Conservation (phyloP, 495 filamentous ascomycete species). For the Niebla homalea region DNA sequence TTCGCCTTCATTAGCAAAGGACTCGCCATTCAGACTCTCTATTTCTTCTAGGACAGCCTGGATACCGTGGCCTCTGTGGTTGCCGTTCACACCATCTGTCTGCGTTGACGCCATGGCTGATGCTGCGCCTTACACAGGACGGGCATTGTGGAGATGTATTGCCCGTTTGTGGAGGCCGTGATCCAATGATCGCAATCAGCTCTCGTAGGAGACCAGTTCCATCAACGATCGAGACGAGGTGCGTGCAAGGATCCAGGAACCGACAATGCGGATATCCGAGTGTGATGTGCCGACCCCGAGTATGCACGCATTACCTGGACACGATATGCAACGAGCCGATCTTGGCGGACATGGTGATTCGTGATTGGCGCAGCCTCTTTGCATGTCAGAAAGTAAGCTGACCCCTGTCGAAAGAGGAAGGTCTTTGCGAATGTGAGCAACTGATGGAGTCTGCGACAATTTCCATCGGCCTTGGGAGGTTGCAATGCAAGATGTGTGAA, state of each 20-base stretch:
- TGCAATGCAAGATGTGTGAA: not conserved
- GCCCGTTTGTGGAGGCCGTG: not conserved
- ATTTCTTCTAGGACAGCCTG: not conserved
- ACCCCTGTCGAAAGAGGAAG: not conserved
- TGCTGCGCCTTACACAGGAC: not conserved
- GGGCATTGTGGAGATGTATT: not conserved
- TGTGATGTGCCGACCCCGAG: constrained; percentile 1
- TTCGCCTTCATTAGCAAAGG: constrained; percentile 7
- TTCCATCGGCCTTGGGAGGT: not conserved
- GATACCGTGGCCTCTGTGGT: not conserved
- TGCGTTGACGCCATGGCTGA: not conserved
- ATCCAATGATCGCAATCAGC: not conserved
- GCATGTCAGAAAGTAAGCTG: not conserved
- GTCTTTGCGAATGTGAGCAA: constrained; percentile 1
- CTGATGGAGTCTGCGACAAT: no score
- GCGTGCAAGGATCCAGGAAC: not conserved
- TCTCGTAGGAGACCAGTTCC: not conserved
- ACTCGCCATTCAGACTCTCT: not conserved
- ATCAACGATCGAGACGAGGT: not conserved
- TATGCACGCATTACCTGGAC: constrained; percentile 1
- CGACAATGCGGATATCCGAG: not conserved
- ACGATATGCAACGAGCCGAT: constrained; percentile 1
- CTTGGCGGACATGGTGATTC: no score
- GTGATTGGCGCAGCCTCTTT: no score
- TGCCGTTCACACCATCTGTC: not conserved